A percentile compares a stretch with the other conserved stretches of the same genome.
Evolutionary conservation across 2,329 filamentous ascomycete genomes (phyloP).

Genomic region (Colletotrichum sp.): DNA sequence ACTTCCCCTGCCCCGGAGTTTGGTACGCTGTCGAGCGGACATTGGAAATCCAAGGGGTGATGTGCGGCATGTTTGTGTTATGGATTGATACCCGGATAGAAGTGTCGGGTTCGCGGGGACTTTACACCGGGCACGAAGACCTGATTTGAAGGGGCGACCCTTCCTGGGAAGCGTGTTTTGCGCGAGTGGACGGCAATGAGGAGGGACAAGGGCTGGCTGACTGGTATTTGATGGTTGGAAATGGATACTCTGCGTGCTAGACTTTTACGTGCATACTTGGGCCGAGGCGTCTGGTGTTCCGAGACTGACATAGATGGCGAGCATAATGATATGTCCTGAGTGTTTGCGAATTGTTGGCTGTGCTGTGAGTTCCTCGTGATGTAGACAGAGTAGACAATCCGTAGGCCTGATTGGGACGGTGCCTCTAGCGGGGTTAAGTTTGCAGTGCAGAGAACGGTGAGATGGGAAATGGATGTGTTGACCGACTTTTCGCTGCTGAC

Average conservation of each 20-base stretch:
- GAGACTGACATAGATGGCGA: conserved; percentile 21
- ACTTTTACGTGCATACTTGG: conserved; percentile 15
- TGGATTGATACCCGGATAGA: conserved; percentile 21
- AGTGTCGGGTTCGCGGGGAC: conserved; percentile 3
- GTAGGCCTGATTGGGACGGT: too few relatives aligned
- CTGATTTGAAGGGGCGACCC: neutral
- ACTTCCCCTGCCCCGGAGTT: neutral
- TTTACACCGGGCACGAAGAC: neutral
- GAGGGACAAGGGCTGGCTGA: neutral
- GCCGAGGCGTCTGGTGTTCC: conserved; percentile 17
- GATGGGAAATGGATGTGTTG: too few relatives aligned
- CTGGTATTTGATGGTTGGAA: neutral
- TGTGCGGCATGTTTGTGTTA: neutral
- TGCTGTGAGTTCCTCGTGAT: too few relatives aligned
- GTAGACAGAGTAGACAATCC: too few relatives aligned
- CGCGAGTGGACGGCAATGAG: neutral
- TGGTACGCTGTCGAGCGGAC: neutral
- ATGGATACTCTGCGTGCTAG: conserved; percentile 10
- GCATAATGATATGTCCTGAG: conserved; percentile 18
- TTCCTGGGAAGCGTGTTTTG: neutral
- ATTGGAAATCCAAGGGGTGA: neutral
- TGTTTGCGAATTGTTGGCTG: neutral
- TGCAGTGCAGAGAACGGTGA: too few relatives aligned
- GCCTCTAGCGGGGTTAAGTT: too few relatives aligned
- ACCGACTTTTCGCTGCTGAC: too few relatives aligned